Conservation (phyloP, 306 rosid species). For the Prunus campanulata region DNA sequence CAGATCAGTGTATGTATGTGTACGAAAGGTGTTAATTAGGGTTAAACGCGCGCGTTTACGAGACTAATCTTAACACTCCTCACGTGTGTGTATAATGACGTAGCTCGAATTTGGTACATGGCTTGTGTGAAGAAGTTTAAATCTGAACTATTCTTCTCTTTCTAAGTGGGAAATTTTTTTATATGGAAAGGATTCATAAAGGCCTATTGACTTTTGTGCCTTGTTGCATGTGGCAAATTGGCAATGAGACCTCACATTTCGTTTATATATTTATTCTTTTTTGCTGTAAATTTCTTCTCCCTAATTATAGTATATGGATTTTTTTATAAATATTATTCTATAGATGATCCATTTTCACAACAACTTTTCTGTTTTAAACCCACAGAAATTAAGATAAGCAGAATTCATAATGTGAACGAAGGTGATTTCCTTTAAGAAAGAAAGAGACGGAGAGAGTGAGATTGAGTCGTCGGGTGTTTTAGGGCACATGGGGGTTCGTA, state of each 20-base stretch:
- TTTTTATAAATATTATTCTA: not conserved
- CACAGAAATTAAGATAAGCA: too few species aligned
- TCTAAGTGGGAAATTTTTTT: not conserved
- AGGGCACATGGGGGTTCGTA: conserved; percentile 65
- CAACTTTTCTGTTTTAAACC: not conserved
- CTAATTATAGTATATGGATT: not conserved
- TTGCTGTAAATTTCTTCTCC: not conserved
- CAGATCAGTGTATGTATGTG: too few species aligned
- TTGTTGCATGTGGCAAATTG: conserved; percentile 4
- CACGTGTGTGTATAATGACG: too few species aligned
- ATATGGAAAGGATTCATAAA: not conserved
- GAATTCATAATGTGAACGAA: not conserved
- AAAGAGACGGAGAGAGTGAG: too few species aligned
- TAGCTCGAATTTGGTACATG: not conserved
- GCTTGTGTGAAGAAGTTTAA: not conserved
- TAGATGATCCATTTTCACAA: too few species aligned
- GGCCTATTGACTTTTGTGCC: not conserved
- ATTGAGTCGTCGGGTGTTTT: not conserved
- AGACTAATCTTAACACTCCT: too few species aligned
- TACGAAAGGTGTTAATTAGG: too few species aligned
- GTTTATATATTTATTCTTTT: not conserved
- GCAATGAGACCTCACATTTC: not conserved
- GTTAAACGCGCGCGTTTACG: too few species aligned
- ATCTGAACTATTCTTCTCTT: not conserved
- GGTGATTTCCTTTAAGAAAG: too few species aligned